Percentiles rank a stretch among this genome's conserved stretches.
phyloP scores from a whole-genome alignment of 495 filamentous ascomycete species.

The Umbilicaria muhlenbergii region DNA sequence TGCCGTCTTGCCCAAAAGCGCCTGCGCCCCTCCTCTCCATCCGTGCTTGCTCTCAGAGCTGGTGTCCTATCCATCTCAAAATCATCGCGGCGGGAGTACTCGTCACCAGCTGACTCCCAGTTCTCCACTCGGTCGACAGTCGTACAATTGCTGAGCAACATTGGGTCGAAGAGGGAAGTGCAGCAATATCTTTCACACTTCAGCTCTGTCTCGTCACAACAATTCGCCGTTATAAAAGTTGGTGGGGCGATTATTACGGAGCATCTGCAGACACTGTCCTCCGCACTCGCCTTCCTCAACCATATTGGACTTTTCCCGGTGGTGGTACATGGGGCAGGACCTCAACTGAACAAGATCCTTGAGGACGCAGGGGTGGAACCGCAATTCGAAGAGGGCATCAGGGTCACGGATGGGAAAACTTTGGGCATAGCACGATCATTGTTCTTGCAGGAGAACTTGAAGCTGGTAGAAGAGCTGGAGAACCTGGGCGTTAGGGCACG shows the following conservation, averaged over 20 bases:
- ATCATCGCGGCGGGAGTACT: conserved; percentile 23
- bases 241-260: conserved; percentile 95
- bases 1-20: conserved; percentile 3
- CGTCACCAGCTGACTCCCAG: conserved; percentile 29
- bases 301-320: conserved; percentile 92
- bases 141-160: conserved; percentile 86
- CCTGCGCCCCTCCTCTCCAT: not conserved
- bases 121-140: conserved; percentile 70
- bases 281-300: conserved; percentile 80
- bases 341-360: conserved; percentile 88
- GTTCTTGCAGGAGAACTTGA: conserved; percentile 92
- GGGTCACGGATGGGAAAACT: conserved; percentile 92
- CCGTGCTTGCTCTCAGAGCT: conserved; percentile 1
- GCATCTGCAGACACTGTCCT: conserved; percentile 77
- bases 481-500: conserved; percentile 80
- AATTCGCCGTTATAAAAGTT: conserved; percentile 98
- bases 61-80: not conserved
- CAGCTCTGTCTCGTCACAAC: conserved; percentile 89
- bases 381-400: conserved; percentile 90
- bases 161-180: conserved; percentile 92
- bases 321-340: conserved; percentile 91
- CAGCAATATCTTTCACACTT: conserved; percentile 98
- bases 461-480: conserved; percentile 83
- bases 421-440: conserved; percentile 77
- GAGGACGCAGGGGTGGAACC: conserved; percentile 88